phyloP scores from a whole-genome alignment of 495 filamentous ascomycete species.

The Xylaria nigripes region DNA sequence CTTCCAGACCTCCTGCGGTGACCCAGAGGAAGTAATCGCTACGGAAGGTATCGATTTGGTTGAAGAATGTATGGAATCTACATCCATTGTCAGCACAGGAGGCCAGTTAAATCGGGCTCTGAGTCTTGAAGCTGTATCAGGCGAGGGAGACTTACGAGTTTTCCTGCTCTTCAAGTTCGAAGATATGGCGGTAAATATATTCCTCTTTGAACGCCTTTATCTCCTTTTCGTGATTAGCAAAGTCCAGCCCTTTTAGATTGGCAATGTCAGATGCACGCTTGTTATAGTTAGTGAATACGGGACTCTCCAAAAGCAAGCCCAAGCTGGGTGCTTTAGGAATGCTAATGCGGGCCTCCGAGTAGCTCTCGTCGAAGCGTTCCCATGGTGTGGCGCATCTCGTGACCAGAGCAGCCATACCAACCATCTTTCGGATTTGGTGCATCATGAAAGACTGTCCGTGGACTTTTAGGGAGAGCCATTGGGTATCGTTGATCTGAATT shows the following conservation, averaged over 20 bases:
- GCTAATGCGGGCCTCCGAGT: conserved; percentile 55
- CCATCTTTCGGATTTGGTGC: conserved; percentile 99
- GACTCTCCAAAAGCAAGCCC: conserved; percentile 79
- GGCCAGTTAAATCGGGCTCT: neutral
- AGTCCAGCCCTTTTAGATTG: conserved; percentile 60
- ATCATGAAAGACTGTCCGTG: conserved; percentile 99
- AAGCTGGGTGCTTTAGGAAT: conserved; percentile 91
- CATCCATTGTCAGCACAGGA: neutral
- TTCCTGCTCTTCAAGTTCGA: conserved; percentile 73
- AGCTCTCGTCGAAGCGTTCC: conserved; percentile 59
- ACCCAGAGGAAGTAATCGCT: conserved; percentile 69
- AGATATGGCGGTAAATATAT: conserved; percentile 89
- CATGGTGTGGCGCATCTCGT: conserved; percentile 70
- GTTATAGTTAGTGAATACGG: conserved; percentile 86
- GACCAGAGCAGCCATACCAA: conserved; percentile 79
- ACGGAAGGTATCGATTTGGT: conserved; percentile 71
- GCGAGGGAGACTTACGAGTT: conserved; percentile 50
- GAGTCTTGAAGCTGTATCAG: neutral
- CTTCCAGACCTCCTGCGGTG: conserved; percentile 54
- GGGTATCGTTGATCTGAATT: conserved; percentile 76
- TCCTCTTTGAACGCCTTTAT: conserved; percentile 85
- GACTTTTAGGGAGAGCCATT: conserved; percentile 92
- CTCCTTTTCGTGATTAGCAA: conserved; percentile 63
- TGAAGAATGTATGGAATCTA: conserved; percentile 75
- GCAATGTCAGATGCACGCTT: conserved; percentile 44